Evolutionary conservation across 2,329 filamentous ascomycete species (phyloP).

Genomic region (Fusarium mexicanum): DNA sequence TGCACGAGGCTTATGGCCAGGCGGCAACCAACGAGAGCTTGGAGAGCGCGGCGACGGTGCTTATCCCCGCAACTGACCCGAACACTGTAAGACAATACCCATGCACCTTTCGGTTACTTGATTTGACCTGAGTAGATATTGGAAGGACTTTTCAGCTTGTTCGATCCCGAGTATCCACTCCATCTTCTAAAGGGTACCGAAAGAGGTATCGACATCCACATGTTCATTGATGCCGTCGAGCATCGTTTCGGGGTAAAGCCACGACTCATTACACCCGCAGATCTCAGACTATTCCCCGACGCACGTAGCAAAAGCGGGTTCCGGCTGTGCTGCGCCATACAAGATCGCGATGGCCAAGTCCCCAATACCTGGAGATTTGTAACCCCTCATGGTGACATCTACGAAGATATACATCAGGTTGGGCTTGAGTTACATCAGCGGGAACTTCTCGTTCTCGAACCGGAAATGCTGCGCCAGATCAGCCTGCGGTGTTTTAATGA

Average conservation of each 20-base stretch:
- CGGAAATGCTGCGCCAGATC: constrained; percentile 48
- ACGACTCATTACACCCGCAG: constrained; percentile 47
- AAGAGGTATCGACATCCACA: constrained; percentile 51
- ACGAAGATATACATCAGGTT: constrained; percentile 50
- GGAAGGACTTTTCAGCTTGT: constrained; percentile 45
- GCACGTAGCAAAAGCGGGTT: constrained; percentile 34
- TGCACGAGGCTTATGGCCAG: constrained; percentile 46
- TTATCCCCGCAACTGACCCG: constrained; percentile 41
- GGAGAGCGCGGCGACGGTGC: background rate
- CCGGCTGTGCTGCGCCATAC: constrained; percentile 45
- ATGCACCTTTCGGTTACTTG: background rate
- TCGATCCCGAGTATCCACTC: constrained; percentile 44
- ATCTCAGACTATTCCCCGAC: constrained; percentile 48
- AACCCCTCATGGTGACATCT: constrained; percentile 36
- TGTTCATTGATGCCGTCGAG: constrained; percentile 47
- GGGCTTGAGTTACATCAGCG: constrained; percentile 53
- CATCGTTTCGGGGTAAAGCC: constrained; percentile 44
- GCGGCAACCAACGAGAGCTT: constrained; percentile 35
- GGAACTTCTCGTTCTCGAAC: constrained; percentile 47
- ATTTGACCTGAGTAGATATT: constrained; percentile 5
- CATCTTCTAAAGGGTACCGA: constrained; percentile 53
- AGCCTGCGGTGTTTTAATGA: constrained; percentile 53
- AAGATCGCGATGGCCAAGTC: background rate
- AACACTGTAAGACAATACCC: constrained; percentile 27
- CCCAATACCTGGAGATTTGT: constrained; percentile 15